phyloP scores from a whole-genome alignment of 306 rosid species.

The Neltuma alba region DNA sequence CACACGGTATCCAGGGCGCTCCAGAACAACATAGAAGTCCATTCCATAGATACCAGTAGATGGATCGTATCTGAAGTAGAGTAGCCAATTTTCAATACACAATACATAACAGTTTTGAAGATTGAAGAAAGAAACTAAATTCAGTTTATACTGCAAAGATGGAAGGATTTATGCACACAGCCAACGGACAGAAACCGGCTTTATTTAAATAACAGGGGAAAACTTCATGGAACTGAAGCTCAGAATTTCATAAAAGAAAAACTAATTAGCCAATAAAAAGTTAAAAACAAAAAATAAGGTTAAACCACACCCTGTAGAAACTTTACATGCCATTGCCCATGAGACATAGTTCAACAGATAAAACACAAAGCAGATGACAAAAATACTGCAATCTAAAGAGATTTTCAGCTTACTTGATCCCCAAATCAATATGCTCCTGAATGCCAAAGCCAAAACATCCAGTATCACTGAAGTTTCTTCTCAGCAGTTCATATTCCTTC shows the following conservation, averaged over 20 bases:
- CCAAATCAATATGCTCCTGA: conserved; percentile 85
- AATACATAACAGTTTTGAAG: not conserved
- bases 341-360: not conserved
- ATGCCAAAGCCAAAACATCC: conserved; percentile 89
- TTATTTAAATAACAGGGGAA: not conserved
- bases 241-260: not conserved
- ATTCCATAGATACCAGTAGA: conserved; percentile 94
- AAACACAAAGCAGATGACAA: not conserved
- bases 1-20: conserved; percentile 86
- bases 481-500: conserved; percentile 74
- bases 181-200: not conserved
- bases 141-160: not conserved
- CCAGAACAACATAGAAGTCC: conserved; percentile 80
- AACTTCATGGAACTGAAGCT: not conserved
- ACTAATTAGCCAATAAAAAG: not conserved
- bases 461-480: conserved; percentile 86
- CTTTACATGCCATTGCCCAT: not conserved
- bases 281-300: not conserved
- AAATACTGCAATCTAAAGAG: not conserved
- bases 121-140: not conserved
- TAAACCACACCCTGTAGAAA: not conserved
- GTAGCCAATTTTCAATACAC: not conserved
- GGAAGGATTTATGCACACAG: not conserved
- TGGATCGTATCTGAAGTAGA: conserved; percentile 73
- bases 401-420: conserved; percentile 64